A percentile compares a stretch with the other conserved stretches of the same genome.
These are phyloP conservation scores for Musa troglodytarum DNA, from an alignment of 176 grass and related monocot genomes.

Conservation along the genomic window DNA sequence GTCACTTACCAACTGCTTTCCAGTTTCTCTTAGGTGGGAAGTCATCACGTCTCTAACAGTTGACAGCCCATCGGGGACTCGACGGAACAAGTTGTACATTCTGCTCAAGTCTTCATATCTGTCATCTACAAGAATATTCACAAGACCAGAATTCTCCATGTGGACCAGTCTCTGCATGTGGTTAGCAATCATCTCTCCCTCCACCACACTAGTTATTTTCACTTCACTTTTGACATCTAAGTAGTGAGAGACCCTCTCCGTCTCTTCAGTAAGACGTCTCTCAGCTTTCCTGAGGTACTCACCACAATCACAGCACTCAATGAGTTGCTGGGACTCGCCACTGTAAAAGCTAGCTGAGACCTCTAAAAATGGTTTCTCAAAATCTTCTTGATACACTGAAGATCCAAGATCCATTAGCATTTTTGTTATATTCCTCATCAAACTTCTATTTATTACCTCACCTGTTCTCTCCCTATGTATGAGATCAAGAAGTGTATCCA, in stretches of 20 bases:
- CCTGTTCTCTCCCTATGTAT: conserved; percentile 69
- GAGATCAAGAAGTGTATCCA: conserved; percentile 77
- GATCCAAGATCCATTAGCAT: conserved; percentile 95
- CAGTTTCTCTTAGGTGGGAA: conserved; percentile 74
- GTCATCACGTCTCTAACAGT: conserved; percentile 78
- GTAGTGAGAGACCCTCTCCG: conserved; percentile 89
- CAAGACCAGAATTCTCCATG: conserved; percentile 95
- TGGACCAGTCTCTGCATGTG: conserved; percentile 93
- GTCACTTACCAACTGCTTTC: conserved; percentile 71
- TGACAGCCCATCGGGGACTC: conserved; percentile 76
- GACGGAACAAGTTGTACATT: conserved; percentile 84
- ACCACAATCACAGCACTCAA: conserved; percentile 84
- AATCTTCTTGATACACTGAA: conserved; percentile 87
- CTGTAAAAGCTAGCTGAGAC: conserved; percentile 81
- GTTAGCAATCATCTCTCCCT: conserved; percentile 94
- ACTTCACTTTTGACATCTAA: conserved; percentile 70
- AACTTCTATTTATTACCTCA: conserved; percentile 77
- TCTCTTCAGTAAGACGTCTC: conserved; percentile 89
- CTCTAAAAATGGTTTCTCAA: conserved; percentile 80
- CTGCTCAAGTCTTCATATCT: conserved; percentile 66
- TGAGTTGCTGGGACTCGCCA: conserved; percentile 74
- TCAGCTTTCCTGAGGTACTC: conserved; percentile 83
- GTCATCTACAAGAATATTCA: conserved; percentile 89
- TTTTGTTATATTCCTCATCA: conserved; percentile 84
- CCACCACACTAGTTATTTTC: conserved; percentile 88